Percentiles rank a stretch among this genome's conserved stretches.
Conservation (phyloP, 345 rosid genomes). For the Euphorbia tirucalli region DNA sequence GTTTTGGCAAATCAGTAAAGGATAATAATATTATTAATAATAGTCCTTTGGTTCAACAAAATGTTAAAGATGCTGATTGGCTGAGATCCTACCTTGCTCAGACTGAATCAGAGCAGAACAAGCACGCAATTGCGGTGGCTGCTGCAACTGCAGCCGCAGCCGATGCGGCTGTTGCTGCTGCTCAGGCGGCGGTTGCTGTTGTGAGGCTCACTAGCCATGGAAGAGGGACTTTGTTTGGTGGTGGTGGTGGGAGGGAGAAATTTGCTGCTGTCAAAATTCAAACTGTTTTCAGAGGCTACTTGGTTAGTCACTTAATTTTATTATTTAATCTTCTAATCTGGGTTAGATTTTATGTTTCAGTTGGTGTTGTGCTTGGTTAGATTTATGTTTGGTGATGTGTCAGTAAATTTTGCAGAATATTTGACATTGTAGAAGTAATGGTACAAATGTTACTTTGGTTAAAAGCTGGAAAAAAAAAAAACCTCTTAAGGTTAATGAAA, state of each 20-base stretch:
- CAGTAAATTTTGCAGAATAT: constrained; percentile 4
- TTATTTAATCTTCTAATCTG: constrained; percentile 8
- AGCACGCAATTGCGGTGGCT: constrained; percentile 36
- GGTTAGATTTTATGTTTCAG: constrained; percentile 6
- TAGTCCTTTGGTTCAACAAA: background rate
- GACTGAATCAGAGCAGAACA: constrained; percentile 28
- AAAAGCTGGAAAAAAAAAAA: background rate
- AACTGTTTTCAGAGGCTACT: constrained; percentile 27
- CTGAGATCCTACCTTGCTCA: constrained; percentile 25
- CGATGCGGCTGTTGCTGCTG: constrained; percentile 33
- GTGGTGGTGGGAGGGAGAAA: constrained; percentile 23
- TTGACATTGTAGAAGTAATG: background rate
- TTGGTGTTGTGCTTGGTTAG: background rate
- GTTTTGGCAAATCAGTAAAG: constrained; percentile 41
- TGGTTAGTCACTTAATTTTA: constrained; percentile 19
- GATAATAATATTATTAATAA: background rate
- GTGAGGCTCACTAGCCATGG: constrained; percentile 33
- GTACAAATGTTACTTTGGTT: constrained; percentile 9
- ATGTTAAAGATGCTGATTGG: constrained; percentile 25
- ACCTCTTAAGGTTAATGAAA: constrained; percentile 11
- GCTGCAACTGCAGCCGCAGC: constrained; percentile 37
- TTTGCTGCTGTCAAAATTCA: constrained; percentile 31
- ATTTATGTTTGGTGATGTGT: constrained; percentile 2
- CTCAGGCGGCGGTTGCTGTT: constrained; percentile 32
- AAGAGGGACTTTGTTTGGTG: constrained; percentile 23